Conservation (phyloP, 1,284 basidiomycete species). For the Cryptococcus jaspeensis region DNA sequence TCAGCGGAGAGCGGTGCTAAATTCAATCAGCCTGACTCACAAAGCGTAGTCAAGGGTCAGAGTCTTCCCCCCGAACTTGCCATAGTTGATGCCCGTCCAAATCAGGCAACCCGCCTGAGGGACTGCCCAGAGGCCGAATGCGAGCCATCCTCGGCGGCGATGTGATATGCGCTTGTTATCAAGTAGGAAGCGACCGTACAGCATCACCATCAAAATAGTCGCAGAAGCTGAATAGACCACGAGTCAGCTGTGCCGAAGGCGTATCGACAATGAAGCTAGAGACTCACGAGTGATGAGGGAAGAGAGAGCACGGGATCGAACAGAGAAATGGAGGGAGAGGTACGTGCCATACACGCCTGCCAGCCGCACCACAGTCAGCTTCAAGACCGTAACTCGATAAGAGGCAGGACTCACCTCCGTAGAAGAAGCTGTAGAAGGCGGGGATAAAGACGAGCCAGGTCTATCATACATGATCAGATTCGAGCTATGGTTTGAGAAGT, state of each 20-base stretch:
- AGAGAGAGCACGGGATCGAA: constrained; percentile 36
- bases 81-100: constrained; percentile 26
- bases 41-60: constrained; percentile 14
- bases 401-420: constrained; percentile 15
- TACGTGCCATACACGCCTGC: constrained; percentile 22
- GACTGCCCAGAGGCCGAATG: constrained; percentile 22
- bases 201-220: constrained; percentile 18
- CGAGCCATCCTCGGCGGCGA: constrained; percentile 19
- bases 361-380: not conserved
- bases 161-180: constrained; percentile 23
- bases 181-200: constrained; percentile 23
- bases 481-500: not conserved
- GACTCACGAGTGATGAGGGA: constrained; percentile 32
- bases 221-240: constrained; percentile 10
- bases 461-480: not conserved
- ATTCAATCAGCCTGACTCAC: constrained; percentile 4
- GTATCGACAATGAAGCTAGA: no score
- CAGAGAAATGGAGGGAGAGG: constrained; percentile 32
- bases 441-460: constrained; percentile 27
- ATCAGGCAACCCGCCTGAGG: constrained; percentile 28
- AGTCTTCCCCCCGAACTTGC: constrained; percentile 9
- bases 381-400: no score
- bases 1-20: not conserved
- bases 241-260: no score
- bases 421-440: constrained; percentile 33